A percentile compares a stretch with the other conserved stretches of the same genome.
Conservation (phyloP, 2,329 filamentous ascomycete species). For the Pseudovirgaria hyperparasitica region DNA sequence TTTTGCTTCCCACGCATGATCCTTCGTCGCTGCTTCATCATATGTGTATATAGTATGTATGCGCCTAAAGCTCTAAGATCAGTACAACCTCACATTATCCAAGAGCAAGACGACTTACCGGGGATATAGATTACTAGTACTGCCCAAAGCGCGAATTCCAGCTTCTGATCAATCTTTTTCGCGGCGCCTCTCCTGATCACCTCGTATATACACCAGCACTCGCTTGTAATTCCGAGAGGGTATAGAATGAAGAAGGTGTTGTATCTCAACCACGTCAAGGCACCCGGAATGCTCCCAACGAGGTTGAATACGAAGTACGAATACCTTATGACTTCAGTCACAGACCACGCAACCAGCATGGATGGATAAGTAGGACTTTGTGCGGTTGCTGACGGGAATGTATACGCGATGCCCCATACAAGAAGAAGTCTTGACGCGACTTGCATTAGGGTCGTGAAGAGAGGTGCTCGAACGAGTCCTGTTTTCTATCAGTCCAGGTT, state of each 20-base stretch:
- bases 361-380: conserved; percentile 51
- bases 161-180: conserved; percentile 34
- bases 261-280: conserved; percentile 66
- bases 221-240: conserved; percentile 78
- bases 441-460: conserved; percentile 81
- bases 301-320: conserved; percentile 75
- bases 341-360: conserved; percentile 78
- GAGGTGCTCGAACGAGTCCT: conserved; percentile 76
- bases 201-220: conserved; percentile 67
- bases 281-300: conserved; percentile 44
- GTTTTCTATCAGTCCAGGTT: too few relatives aligned
- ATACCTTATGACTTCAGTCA: conserved; percentile 90
- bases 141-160: conserved; percentile 47
- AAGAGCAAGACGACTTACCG: conserved; percentile 38
- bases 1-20: conserved; percentile 53
- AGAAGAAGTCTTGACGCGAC: conserved; percentile 77
- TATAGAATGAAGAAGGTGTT: conserved; percentile 92
- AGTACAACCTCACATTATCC: conserved; percentile 4
- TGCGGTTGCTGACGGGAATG: conserved; percentile 54
- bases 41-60: conserved; percentile 83
- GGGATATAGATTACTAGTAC: conserved; percentile 69
- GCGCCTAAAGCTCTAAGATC: conserved; percentile 38
- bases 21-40: conserved; percentile 83
- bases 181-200: conserved; percentile 55
- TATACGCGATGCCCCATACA: conserved; percentile 71